Evolutionary conservation across 768 basidiomycete genomes (phyloP).

Genomic region (Russula olivacea): DNA sequence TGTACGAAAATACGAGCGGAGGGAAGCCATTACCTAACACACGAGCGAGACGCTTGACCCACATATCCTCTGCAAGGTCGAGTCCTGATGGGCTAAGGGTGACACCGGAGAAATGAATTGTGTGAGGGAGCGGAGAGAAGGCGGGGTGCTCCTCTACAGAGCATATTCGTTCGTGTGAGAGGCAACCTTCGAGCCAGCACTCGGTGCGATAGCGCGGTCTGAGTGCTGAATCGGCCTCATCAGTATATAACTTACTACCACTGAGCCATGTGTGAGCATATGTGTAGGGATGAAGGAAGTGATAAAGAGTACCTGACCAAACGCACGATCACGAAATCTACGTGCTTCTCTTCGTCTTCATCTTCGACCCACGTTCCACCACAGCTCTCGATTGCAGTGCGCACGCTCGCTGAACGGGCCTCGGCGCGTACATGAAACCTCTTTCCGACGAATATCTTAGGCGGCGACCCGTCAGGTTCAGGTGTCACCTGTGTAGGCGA

Average conservation of each 20-base stretch:
- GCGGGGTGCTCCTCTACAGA: slow-evolving; percentile 59
- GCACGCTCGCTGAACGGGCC: slow-evolving; percentile 52
- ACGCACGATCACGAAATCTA: slow-evolving; percentile 64
- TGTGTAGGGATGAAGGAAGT: background rate
- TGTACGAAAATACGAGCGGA: background rate
- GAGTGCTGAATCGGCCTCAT: slow-evolving; percentile 44
- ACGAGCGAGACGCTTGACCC: slow-evolving; percentile 57
- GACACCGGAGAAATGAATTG: slow-evolving; percentile 57
- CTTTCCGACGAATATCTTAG: slow-evolving; percentile 47
- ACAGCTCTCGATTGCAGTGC: slow-evolving; percentile 50
- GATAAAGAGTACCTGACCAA: slow-evolving; percentile 56
- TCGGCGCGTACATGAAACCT: slow-evolving; percentile 62
- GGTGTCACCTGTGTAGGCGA: slow-evolving; percentile 17
- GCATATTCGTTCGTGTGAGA: slow-evolving; percentile 70
- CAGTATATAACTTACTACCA: slow-evolving; percentile 60
- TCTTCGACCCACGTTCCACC: slow-evolving; percentile 48
- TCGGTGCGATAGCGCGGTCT: slow-evolving; percentile 73
- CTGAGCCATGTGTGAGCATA: slow-evolving; percentile 33
- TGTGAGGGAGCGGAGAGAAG: slow-evolving; percentile 58
- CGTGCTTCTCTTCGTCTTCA: slow-evolving; percentile 40
- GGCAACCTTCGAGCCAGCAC: slow-evolving; percentile 88
- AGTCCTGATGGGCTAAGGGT: slow-evolving; percentile 70
- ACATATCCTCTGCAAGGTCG: slow-evolving; percentile 60
- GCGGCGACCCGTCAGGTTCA: slow-evolving; percentile 16
- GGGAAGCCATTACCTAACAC: slow-evolving; percentile 50